Evolutionary conservation across 768 basidiomycete species (phyloP).

Genomic region (Russula lepida): DNA sequence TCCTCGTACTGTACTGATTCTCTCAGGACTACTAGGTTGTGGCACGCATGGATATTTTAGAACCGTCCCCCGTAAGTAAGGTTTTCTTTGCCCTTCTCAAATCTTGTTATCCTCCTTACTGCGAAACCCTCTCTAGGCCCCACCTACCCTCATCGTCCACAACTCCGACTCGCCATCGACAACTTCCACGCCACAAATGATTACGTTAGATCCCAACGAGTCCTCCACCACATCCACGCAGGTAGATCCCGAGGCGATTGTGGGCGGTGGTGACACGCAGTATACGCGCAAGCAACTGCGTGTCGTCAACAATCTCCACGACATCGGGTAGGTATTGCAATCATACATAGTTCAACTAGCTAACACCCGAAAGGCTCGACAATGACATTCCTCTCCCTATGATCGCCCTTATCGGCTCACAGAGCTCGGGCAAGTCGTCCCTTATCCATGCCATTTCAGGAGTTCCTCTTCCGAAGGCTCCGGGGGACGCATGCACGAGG

Average conservation of each 20-base stretch:
- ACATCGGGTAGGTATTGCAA: slow-evolving; percentile 7
- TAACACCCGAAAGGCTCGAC: slow-evolving; percentile 6
- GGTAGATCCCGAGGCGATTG: background rate
- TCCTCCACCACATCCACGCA: slow-evolving; percentile 1
- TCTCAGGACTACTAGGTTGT: background rate
- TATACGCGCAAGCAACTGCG: background rate
- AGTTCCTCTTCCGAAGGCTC: slow-evolving; percentile 23
- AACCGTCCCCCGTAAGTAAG: background rate
- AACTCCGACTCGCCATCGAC: background rate
- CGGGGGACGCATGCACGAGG: slow-evolving; percentile 27
- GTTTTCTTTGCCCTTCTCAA: background rate
- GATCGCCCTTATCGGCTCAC: slow-evolving; percentile 27
- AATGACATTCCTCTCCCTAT: slow-evolving; percentile 25
- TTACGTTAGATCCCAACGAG: background rate
- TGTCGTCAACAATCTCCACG: background rate
- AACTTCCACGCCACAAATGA: background rate
- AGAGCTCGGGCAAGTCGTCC: slow-evolving; percentile 29
- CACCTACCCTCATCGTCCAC: background rate
- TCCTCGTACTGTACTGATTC: background rate
- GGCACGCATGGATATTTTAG: slow-evolving; percentile 2
- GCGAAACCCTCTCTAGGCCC: background rate
- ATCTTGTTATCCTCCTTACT: background rate
- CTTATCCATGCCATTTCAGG: slow-evolving; percentile 27
- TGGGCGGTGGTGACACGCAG: background rate
- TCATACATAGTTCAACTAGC: background rate